Evolutionary conservation across 192 early-diverging fungal genomes (phyloP).

Genomic region (Coemansia sp.): DNA sequence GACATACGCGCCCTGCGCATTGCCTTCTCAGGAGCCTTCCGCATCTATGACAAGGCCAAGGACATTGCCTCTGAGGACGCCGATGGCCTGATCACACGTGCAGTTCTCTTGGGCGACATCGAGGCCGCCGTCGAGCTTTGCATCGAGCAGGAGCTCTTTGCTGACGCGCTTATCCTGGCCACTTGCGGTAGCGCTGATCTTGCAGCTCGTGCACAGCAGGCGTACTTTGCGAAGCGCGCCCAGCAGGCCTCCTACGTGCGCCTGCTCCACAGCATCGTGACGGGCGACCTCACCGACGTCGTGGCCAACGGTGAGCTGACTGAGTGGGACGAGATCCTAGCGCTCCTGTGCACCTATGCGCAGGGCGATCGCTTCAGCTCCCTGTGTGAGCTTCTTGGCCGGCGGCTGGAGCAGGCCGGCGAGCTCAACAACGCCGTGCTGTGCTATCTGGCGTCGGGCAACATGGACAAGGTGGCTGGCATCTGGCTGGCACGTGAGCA

Average conservation of each 20-base stretch:
- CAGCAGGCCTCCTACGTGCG: constrained; percentile 75
- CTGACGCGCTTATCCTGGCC: constrained; percentile 88
- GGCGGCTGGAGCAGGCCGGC: constrained; percentile 50
- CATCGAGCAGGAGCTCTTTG: constrained; percentile 71
- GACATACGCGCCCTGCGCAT: constrained; percentile 20
- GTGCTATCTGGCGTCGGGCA: constrained; percentile 57
- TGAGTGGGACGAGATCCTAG: constrained; percentile 91
- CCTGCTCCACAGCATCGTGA: constrained; percentile 75
- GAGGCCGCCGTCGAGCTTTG: constrained; percentile 88
- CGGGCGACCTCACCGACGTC: constrained; percentile 78
- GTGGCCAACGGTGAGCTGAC: constrained; percentile 71
- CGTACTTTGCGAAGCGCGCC: constrained; percentile 76
- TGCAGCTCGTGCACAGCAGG: constrained; percentile 67
- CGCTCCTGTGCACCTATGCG: constrained; percentile 91
- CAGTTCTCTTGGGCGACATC: constrained; percentile 88
- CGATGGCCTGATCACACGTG: constrained; percentile 78
- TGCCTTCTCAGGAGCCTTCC: constrained; percentile 31
- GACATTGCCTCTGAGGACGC: constrained; percentile 30
- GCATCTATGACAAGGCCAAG: constrained; percentile 42
- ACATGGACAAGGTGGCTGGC: constrained; percentile 65
- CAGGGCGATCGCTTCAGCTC: constrained; percentile 75
- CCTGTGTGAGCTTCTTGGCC: constrained; percentile 66
- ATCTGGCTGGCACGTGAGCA: constrained; percentile 68
- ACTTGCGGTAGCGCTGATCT: constrained; percentile 79
- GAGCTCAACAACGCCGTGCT: constrained; percentile 28